Conservation (phyloP, 768 basidiomycete species). For the Trametopsis cervina region DNA sequence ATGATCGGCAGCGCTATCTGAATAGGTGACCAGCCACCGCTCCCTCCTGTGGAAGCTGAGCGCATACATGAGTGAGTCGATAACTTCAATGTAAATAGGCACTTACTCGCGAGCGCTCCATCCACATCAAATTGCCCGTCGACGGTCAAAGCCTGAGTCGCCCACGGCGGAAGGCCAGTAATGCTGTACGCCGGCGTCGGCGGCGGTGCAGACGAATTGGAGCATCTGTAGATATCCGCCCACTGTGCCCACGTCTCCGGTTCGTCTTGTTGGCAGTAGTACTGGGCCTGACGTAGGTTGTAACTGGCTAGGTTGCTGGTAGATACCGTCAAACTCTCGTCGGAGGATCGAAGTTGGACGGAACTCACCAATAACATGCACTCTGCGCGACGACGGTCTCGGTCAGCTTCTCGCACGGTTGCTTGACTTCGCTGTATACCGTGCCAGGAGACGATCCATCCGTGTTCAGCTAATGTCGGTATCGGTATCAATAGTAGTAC, state of each 20-base stretch:
- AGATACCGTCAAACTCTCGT: background rate
- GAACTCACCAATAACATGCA: background rate
- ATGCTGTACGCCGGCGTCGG: background rate
- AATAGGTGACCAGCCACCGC: conserved; percentile 15
- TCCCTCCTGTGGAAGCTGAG: background rate
- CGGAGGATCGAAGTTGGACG: background rate
- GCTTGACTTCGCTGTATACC: background rate
- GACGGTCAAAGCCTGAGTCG: background rate
- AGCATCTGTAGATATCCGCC: background rate
- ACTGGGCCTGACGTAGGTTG: background rate
- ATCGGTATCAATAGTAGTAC: background rate
- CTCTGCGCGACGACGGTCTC: no score
- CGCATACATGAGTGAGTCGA: no score
- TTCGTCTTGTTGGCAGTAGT: background rate
- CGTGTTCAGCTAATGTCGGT: background rate
- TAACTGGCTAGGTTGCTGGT: background rate
- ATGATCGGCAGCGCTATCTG: conserved; percentile 31
- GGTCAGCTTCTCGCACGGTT: background rate
- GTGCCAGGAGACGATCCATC: background rate
- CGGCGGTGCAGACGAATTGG: background rate
- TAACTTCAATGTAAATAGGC: no score
- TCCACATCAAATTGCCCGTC: background rate
- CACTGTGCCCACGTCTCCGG: background rate
- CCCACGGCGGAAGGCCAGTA: background rate
- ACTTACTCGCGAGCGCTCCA: background rate